Evolutionary conservation across 257 asterid genomes (phyloP).

Genomic region (Avicennia marina): DNA sequence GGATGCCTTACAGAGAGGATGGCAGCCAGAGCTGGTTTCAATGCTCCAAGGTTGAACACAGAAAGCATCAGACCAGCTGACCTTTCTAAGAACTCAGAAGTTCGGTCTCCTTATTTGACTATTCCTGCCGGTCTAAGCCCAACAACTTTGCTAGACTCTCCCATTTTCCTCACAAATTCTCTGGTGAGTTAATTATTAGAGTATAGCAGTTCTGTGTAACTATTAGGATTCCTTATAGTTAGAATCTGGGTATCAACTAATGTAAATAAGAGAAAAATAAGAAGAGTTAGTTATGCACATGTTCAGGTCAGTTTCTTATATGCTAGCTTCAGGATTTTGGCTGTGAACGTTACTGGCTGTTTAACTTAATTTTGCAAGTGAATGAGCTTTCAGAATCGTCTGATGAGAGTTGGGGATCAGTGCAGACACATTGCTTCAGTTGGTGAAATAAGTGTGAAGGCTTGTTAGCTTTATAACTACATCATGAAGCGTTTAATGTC

Average conservation of each 20-base stretch:
- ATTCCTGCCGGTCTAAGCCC: conserved; percentile 86
- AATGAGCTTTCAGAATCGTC: background rate
- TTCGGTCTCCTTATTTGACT: conserved; percentile 52
- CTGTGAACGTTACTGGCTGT: background rate
- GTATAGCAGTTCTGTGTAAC: background rate
- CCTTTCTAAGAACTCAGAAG: conserved; percentile 34
- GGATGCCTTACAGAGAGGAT: conserved; percentile 74
- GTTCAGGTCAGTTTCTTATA: background rate
- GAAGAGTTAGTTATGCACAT: background rate
- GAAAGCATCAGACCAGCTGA: conserved; percentile 46
- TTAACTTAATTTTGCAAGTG: background rate
- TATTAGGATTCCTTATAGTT: background rate
- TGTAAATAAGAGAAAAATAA: too few species aligned
- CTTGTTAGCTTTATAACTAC: background rate
- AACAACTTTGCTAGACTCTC: conserved; percentile 64
- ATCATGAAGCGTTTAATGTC: background rate
- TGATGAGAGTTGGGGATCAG: too few species aligned
- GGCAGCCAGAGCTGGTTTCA: conserved; percentile 76
- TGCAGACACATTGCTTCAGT: too few species aligned
- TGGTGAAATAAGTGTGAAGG: background rate
- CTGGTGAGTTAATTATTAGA: conserved; percentile 39
- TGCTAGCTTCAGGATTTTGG: background rate
- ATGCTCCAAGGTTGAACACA: conserved; percentile 69
- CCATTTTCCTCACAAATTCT: conserved; percentile 57
- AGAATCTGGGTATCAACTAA: too few species aligned